phyloP scores from a whole-genome alignment of 169 alveolate genomes.

The Plasmodium fragile region DNA sequence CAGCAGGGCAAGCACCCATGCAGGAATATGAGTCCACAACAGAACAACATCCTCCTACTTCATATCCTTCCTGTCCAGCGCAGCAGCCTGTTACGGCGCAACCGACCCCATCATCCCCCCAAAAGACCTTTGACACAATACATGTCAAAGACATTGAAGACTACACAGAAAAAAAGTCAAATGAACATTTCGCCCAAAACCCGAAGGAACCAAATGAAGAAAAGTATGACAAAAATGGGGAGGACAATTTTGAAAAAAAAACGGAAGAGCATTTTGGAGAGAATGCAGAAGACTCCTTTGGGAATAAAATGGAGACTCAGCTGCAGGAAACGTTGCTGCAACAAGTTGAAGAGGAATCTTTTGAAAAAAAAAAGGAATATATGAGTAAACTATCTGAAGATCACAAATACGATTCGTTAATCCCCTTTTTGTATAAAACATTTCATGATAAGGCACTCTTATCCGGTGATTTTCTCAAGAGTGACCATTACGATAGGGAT shows the following conservation, averaged over 20 bases:
- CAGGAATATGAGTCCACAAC: neutral
- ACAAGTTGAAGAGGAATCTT: neutral
- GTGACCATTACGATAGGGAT: neutral
- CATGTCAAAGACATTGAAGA: neutral
- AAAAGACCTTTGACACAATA: neutral
- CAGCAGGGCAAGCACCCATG: neutral
- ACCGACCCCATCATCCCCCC: neutral
- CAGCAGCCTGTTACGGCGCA: neutral
- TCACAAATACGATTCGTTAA: neutral
- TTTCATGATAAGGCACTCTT: neutral
- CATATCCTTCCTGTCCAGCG: neutral
- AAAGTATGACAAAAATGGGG: neutral
- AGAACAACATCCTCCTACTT: neutral
- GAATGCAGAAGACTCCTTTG: neutral
- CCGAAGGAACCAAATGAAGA: neutral
- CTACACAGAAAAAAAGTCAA: neutral
- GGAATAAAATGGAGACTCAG: neutral
- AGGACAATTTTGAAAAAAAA: neutral
- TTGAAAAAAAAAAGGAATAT: neutral
- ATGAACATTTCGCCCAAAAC: neutral
- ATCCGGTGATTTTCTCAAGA: neutral
- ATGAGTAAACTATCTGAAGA: neutral
- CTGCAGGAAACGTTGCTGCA: neutral
- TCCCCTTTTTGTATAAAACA: neutral
- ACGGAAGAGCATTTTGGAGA: neutral